phyloP scores from a whole-genome alignment of 441 rosid genomes.

The Sinapis alba region DNA sequence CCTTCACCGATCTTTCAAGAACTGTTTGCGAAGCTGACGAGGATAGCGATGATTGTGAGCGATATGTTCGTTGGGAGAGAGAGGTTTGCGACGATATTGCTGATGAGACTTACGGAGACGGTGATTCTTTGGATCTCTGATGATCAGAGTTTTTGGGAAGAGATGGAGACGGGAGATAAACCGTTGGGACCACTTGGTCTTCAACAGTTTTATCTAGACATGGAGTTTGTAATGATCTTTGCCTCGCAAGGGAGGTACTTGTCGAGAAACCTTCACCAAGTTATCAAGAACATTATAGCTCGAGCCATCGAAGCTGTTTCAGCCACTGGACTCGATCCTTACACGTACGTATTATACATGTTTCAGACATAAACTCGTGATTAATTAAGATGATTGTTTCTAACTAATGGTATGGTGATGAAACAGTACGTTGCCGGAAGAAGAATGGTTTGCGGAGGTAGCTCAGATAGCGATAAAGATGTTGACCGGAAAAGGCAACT shows the following conservation, averaged over 20 bases:
- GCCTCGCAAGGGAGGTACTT: slow-evolving; percentile 89
- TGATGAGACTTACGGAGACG: slow-evolving; percentile 93
- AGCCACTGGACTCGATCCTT: slow-evolving; percentile 75
- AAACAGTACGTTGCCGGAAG: slow-evolving; percentile 77
- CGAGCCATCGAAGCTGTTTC: slow-evolving; percentile 78
- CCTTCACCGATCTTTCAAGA: slow-evolving; percentile 85
- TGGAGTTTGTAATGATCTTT: slow-evolving; percentile 92
- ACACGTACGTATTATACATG: slow-evolving; percentile 50
- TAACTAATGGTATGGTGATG: slow-evolving; percentile 14
- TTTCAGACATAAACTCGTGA: background rate
- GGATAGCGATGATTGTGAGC: slow-evolving; percentile 62
- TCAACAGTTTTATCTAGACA: slow-evolving; percentile 92
- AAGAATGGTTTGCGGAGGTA: slow-evolving; percentile 87
- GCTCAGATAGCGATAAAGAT: slow-evolving; percentile 82
- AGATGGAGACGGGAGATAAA: slow-evolving; percentile 69
- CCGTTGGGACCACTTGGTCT: slow-evolving; percentile 85
- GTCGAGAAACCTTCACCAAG: slow-evolving; percentile 83
- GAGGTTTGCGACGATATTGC: slow-evolving; percentile 75
- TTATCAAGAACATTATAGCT: slow-evolving; percentile 77
- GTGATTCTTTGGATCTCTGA: slow-evolving; percentile 92
- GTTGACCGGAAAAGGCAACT: slow-evolving; percentile 62
- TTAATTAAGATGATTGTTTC: background rate
- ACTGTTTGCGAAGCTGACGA: slow-evolving; percentile 66
- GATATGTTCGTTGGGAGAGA: slow-evolving; percentile 93
- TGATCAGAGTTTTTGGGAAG: slow-evolving; percentile 92